Conservation (phyloP, 108 stramenopile species). For the Nitzschia putrida region DNA sequence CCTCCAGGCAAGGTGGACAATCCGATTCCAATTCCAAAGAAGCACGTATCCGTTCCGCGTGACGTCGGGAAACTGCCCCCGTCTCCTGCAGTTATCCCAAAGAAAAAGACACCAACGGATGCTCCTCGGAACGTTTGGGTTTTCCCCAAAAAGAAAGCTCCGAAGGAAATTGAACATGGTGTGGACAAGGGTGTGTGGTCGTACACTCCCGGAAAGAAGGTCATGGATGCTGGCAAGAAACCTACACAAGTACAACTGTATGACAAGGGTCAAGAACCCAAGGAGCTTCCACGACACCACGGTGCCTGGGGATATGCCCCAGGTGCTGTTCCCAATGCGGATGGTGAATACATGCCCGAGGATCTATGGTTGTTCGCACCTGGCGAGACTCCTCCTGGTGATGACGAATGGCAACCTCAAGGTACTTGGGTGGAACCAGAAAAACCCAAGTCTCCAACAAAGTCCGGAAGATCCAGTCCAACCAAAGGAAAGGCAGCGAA, state of each 20-base stretch:
- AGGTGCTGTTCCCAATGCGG: constrained; percentile 8
- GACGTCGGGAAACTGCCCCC: background rate
- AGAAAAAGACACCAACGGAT: background rate
- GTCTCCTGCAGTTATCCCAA: background rate
- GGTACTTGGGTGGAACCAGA: constrained; percentile 13
- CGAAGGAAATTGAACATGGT: constrained; percentile 14
- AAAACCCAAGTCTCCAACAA: background rate
- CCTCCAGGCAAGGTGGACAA: background rate
- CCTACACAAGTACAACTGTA: constrained; percentile 13
- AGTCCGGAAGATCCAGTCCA: background rate
- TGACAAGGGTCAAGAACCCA: constrained; percentile 7
- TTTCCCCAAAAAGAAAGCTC: constrained; percentile 15
- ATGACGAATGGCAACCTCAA: constrained; percentile 22
- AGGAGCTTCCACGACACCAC: background rate
- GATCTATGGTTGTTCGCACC: constrained; percentile 27
- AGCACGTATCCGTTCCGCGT: background rate
- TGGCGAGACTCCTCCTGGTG: constrained; percentile 17
- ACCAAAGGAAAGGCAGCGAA: background rate
- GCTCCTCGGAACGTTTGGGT: constrained; percentile 5
- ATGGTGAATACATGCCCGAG: constrained; percentile 17
- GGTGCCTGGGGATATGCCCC: constrained; percentile 27
- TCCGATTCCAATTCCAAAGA: background rate
- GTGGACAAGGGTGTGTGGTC: constrained; percentile 16
- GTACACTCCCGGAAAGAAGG: constrained; percentile 22
- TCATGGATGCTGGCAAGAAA: constrained; percentile 24